A percentile compares a stretch with the other conserved stretches of the same genome.
These are phyloP conservation scores for Pseudozyma sp. DNA, from an alignment of 1,284 basidiomycete species.

Conservation along the genomic window DNA sequence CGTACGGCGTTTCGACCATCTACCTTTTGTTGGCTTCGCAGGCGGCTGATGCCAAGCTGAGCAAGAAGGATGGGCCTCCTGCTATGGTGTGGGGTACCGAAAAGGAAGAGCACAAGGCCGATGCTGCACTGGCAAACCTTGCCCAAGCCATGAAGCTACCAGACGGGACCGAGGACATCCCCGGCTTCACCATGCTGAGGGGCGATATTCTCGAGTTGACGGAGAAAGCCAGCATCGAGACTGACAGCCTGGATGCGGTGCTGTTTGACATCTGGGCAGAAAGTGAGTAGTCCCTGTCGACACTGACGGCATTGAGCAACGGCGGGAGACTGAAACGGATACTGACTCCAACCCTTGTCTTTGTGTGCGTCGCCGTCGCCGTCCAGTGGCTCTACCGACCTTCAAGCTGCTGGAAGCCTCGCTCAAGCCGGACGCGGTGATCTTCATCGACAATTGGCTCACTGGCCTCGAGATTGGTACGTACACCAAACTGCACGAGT, in stretches of 20 bases:
- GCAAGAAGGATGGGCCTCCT: not conserved
- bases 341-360: conserved; percentile 1
- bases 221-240: conserved; percentile 20
- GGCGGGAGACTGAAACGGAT: no score
- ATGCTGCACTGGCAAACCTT: conserved; percentile 26
- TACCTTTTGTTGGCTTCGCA: conserved; percentile 29
- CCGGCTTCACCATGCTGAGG: conserved; percentile 29
- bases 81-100: conserved; percentile 38
- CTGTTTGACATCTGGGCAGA: conserved; percentile 49
- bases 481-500: conserved; percentile 24
- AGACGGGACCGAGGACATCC: conserved; percentile 21
- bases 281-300: conserved; percentile 16
- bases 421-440: conserved; percentile 34
- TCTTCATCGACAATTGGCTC: conserved; percentile 46
- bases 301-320: no score
- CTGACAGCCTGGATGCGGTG: conserved; percentile 32
- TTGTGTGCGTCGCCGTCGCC: not conserved
- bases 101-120: conserved; percentile 41
- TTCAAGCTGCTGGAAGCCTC: conserved; percentile 36
- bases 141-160: conserved; percentile 24
- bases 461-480: conserved; percentile 32
- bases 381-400: conserved; percentile 39
- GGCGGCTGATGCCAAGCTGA: conserved; percentile 3
- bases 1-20: conserved; percentile 41
- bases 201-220: conserved; percentile 40